A percentile compares a stretch with the other conserved stretches of the same genome.
These are phyloP conservation scores for Hypoxylon fuscum DNA, from an alignment of 495 filamentous ascomycete species.

Conservation along the genomic window DNA sequence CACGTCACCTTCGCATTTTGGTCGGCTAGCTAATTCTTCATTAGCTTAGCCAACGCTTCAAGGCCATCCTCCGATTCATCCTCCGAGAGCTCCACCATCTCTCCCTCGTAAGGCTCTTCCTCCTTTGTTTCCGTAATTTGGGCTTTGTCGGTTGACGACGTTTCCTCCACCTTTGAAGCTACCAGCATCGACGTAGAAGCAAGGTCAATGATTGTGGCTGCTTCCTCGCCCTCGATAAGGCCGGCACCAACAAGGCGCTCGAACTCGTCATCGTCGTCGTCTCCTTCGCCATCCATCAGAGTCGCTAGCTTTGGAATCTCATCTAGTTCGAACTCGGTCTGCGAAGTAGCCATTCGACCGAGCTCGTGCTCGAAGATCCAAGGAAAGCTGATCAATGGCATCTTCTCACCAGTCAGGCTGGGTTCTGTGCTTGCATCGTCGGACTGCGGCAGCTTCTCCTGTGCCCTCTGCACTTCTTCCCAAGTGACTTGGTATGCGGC, in stretches of 20 bases:
- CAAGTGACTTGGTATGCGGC: conserved; percentile 89
- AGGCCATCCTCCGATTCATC: too few species aligned
- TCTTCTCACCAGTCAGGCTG: conserved; percentile 49
- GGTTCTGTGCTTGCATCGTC: too few species aligned
- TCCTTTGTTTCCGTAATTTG: too few species aligned
- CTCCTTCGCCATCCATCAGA: conserved; percentile 20
- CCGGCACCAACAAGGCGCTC: conserved; percentile 19
- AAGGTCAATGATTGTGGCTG: too few species aligned
- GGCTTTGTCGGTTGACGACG: too few species aligned
- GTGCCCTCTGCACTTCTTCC: conserved; percentile 67
- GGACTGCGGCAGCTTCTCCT: not conserved
- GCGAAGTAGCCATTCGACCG: conserved; percentile 69
- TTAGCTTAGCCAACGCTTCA: too few species aligned
- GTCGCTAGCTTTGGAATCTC: conserved; percentile 23
- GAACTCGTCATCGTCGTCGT: conserved; percentile 41
- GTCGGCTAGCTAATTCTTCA: too few species aligned
- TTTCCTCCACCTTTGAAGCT: too few species aligned
- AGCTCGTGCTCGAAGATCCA: conserved; percentile 85
- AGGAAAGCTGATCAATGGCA: conserved; percentile 92
- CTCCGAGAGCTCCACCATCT: too few species aligned
- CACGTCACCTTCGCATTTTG: too few species aligned
- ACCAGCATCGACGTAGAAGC: too few species aligned
- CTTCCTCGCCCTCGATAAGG: conserved; percentile 7
- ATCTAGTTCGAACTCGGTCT: conserved; percentile 32
- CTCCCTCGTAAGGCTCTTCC: too few species aligned